Evolutionary conservation across 2,329 filamentous ascomycete genomes (phyloP).

Genomic region (Alternaria rosae): DNA sequence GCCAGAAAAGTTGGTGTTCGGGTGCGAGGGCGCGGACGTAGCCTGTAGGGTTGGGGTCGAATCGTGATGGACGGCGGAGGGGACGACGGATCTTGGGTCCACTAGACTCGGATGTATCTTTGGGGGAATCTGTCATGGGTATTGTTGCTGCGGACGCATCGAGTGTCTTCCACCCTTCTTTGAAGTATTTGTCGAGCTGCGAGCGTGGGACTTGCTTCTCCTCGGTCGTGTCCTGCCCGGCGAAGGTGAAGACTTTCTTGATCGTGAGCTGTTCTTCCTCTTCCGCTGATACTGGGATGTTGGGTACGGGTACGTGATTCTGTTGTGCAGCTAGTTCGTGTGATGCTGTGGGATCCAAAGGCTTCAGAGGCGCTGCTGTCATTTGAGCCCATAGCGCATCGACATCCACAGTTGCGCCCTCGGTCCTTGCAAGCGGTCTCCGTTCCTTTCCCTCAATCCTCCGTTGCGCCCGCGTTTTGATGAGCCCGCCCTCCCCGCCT

Average conservation of each 20-base stretch:
- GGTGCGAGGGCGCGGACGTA: slow-evolving; percentile 56
- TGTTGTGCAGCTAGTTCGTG: slow-evolving; percentile 15
- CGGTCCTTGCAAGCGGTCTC: slow-evolving; percentile 60
- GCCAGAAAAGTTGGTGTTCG: slow-evolving; percentile 54
- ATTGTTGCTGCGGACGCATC: slow-evolving; percentile 16
- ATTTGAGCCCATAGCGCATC: slow-evolving; percentile 75
- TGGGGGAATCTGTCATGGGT: slow-evolving; percentile 1
- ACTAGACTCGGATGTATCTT: slow-evolving; percentile 9
- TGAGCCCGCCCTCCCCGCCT: slow-evolving; percentile 64
- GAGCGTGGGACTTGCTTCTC: slow-evolving; percentile 69
- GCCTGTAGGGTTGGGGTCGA: slow-evolving; percentile 60
- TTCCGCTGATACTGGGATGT: slow-evolving; percentile 17
- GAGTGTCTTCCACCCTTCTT: slow-evolving; percentile 41
- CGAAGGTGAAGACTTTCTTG: slow-evolving; percentile 77
- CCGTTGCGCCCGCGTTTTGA: slow-evolving; percentile 77
- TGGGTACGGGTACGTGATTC: slow-evolving; percentile 17
- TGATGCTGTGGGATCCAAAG: slow-evolving; percentile 28
- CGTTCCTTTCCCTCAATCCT: slow-evolving; percentile 69
- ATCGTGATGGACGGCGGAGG: slow-evolving; percentile 56
- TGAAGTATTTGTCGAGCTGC: slow-evolving; percentile 36
- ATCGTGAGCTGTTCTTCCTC: slow-evolving; percentile 63
- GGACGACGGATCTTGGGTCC: slow-evolving; percentile 38
- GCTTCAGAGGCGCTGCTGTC: slow-evolving; percentile 57
- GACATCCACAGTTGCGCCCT: slow-evolving; percentile 73
- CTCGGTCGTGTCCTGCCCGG: slow-evolving; percentile 74